A percentile compares a stretch with the other conserved stretches of the same genome.
These are phyloP conservation scores for Claviceps digitariae DNA, from an alignment of 2,329 filamentous ascomycete genomes.

Conservation along the genomic window DNA sequence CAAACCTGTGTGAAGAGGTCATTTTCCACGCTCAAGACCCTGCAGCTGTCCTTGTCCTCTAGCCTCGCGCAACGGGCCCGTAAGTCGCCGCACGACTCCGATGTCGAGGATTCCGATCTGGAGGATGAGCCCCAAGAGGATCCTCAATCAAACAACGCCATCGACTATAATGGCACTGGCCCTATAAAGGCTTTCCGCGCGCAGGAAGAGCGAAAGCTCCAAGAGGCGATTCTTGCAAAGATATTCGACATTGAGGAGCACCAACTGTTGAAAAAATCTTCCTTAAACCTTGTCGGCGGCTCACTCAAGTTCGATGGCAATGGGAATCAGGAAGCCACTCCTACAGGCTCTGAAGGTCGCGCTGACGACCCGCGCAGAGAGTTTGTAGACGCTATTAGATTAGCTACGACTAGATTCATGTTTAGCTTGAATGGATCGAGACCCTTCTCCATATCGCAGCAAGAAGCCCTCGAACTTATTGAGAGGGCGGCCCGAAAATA, in stretches of 20 bases:
- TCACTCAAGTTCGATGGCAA: conserved; percentile 8
- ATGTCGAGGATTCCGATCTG: conserved; percentile 36
- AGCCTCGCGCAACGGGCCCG: conserved; percentile 29
- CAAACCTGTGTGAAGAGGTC: conserved; percentile 41
- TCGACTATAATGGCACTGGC: conserved; percentile 23
- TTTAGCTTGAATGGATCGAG: conserved; percentile 24
- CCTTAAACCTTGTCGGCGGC: conserved; percentile 13
- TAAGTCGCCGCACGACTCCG: conserved; percentile 22
- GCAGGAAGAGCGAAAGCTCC: conserved; percentile 38
- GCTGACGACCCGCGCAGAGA: conserved; percentile 15
- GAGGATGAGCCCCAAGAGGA: conserved; percentile 41
- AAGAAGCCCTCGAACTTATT: conserved; percentile 36
- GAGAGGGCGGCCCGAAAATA: conserved; percentile 38
- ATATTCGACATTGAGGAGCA: conserved; percentile 38
- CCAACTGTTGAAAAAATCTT: conserved; percentile 20
- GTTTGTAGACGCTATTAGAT: conserved; percentile 22
- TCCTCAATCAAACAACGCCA: conserved; percentile 18
- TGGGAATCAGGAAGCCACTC: conserved; percentile 3
- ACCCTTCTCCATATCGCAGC: conserved; percentile 22
- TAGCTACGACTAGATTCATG: conserved; percentile 30
- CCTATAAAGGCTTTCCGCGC: conserved; percentile 33
- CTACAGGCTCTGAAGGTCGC: conserved; percentile 4
- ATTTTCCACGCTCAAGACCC: conserved; percentile 36
- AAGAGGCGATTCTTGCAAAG: conserved; percentile 37
- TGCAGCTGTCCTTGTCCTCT: conserved; percentile 47